These are phyloP conservation scores for Camelina sativa DNA, from an alignment of 345 rosid species.

Conservation along the genomic window DNA sequence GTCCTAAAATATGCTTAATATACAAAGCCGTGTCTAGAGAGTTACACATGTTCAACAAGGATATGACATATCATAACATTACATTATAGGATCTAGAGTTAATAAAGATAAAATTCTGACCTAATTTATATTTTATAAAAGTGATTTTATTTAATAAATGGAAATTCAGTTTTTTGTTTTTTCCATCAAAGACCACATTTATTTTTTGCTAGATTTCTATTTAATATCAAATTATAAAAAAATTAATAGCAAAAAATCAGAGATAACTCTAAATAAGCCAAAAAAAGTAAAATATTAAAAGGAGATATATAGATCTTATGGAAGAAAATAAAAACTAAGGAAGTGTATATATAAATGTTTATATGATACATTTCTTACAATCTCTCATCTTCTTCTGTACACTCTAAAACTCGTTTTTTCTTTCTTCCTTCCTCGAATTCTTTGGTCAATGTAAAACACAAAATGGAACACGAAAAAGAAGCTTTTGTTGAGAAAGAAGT, in stretches of 20 bases:
- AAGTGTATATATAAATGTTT: background rate
- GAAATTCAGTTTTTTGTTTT: background rate
- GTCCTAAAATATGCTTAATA: too few relatives aligned
- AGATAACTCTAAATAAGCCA: background rate
- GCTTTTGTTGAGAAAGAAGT: background rate
- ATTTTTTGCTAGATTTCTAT: background rate
- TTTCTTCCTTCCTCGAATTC: background rate
- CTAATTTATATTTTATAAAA: too few relatives aligned
- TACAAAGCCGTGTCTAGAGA: too few relatives aligned
- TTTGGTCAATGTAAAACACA: background rate
- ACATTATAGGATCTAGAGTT: too few relatives aligned
- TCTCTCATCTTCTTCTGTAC: background rate
- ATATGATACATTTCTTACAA: background rate
- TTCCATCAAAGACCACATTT: too few relatives aligned
- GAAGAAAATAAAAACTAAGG: too few relatives aligned
- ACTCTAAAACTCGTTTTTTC: background rate
- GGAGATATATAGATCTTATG: background rate
- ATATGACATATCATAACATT: too few relatives aligned
- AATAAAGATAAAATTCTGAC: too few relatives aligned
- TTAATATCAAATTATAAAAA: too few relatives aligned
- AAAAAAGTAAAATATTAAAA: background rate
- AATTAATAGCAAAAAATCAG: background rate
- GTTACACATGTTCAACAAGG: too few relatives aligned
- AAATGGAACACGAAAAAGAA: background rate
- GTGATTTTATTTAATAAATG: background rate